Base-by-base conservation (phyloP, 2,329 filamentous ascomycete genomes). In the Penicillium sp. region DNA sequence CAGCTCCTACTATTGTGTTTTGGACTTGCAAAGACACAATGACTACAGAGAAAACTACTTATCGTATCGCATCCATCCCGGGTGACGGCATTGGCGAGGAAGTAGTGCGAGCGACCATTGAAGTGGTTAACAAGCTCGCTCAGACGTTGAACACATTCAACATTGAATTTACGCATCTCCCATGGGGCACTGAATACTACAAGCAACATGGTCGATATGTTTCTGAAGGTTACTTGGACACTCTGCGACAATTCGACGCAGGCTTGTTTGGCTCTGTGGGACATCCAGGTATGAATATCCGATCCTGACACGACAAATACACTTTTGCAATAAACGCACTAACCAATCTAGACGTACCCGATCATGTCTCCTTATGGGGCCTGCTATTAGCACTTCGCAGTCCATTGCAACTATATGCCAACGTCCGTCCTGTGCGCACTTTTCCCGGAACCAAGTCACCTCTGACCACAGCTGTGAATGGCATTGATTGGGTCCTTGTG, bases 51-150 rank as follows among this genome's bases (percentile, higher is more conserved):
- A n/a, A n/a, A n/a, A n/a, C n/a, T 15, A 13, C 17, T 39, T 78
- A 78, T 62, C 73, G 69, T 57, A 77, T 83, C 55, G 76, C 80
- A 50, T 77, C 79, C 21, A 81, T 84, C 53, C 77, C 81, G 6
- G 79, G 78, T 12, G 80, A 84, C 61, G 80, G 82, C 24, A 83
- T 85, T 45, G 81, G 82, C 28, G 72, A 74, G 2, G 81, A 84
- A 62, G 80, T 84, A n/a, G 74, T 83, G 28, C 69, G 74, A 24
- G 79, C 79, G 2, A 76, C 79, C 3, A 70, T 75, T 8, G 60
- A 73, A 56, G 72, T 73, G 17, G 60, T 78, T 13, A 64, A 71
- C 49, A 72, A 70, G 42, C 67, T 79, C 22, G 66, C 73, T n/a
- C 57, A 67, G 22, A 64, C 64, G 6, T 62, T 73, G 5, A 69